Conservation (phyloP, 139 green algal genomes). For the Asterochloris erici region DNA sequence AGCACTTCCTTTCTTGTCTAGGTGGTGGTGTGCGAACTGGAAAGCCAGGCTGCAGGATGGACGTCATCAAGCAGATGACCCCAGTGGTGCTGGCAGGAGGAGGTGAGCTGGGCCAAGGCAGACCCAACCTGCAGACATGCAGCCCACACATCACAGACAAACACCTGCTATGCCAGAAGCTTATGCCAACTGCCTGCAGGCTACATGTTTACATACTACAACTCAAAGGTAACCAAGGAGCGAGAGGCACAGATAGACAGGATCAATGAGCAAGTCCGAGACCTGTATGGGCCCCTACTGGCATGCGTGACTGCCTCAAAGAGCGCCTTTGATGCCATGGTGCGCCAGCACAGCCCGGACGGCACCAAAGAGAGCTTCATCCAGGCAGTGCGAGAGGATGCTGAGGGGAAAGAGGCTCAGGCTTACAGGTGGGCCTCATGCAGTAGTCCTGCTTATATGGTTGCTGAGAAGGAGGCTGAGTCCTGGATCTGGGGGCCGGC, state of each 20-base stretch:
- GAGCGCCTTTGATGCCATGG: conserved; percentile 75
- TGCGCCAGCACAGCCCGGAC: conserved; percentile 71
- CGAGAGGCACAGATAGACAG: conserved; percentile 82
- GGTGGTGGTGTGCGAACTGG: too few relatives aligned
- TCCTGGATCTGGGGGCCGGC: too few relatives aligned
- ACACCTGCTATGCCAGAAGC: not conserved
- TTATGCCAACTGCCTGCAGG: conserved; percentile 28
- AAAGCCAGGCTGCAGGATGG: not conserved
- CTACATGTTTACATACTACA: conserved; percentile 82
- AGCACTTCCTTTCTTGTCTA: too few relatives aligned
- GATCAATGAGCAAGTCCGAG: conserved; percentile 74
- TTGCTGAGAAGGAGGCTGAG: too few relatives aligned
- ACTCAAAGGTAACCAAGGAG: conserved; percentile 73
- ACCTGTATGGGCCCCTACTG: conserved; percentile 82
- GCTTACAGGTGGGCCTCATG: conserved; percentile 48
- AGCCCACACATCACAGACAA: not conserved
- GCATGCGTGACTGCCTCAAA: conserved; percentile 76
- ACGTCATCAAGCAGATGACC: conserved; percentile 12
- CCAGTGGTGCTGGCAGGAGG: conserved; percentile 13
- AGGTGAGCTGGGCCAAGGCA: not conserved
- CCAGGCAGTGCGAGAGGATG: conserved; percentile 35
- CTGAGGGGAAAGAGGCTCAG: conserved; percentile 54
- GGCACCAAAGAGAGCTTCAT: conserved; percentile 57
- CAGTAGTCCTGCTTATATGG: too few relatives aligned
- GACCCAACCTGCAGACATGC: not conserved